Conservation (phyloP, 352 stramenopile species). For the Phytophthora pinifolia region DNA sequence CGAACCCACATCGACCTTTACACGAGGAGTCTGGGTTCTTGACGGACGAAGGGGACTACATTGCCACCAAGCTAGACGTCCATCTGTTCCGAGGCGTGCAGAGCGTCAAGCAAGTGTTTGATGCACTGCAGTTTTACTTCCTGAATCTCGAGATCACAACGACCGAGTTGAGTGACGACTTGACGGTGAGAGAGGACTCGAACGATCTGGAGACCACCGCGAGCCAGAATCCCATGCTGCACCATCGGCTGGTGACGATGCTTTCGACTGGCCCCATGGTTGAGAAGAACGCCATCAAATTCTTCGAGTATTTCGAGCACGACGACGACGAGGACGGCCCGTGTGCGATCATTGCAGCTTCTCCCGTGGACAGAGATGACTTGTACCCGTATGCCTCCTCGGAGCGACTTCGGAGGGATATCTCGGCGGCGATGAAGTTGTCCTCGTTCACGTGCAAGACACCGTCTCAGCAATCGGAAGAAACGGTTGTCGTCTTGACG, state of each 20-base stretch:
- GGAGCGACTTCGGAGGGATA: constrained; percentile 28
- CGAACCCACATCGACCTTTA: too few relatives aligned
- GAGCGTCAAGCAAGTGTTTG: too few relatives aligned
- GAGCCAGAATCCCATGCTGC: constrained; percentile 19
- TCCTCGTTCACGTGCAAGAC: constrained; percentile 22
- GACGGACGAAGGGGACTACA: too few relatives aligned
- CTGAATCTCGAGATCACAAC: too few relatives aligned
- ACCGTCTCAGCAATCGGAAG: background rate
- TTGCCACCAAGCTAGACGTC: too few relatives aligned
- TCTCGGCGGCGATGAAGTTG: constrained; percentile 27
- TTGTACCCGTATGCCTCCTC: constrained; percentile 31
- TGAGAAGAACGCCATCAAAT: constrained; percentile 42
- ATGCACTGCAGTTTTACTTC: too few relatives aligned
- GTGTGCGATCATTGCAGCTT: constrained; percentile 25
- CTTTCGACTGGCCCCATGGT: constrained; percentile 21
- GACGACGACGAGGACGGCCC: constrained; percentile 11
- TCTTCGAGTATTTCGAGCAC: constrained; percentile 21
- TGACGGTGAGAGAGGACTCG: too few relatives aligned
- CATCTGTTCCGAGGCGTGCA: too few relatives aligned
- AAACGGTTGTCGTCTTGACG: constrained; percentile 27
- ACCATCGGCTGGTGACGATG: constrained; percentile 34
- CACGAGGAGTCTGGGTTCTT: too few relatives aligned
- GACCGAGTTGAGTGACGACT: too few relatives aligned
- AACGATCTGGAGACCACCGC: constrained; percentile 21
- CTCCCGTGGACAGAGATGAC: constrained; percentile 33